These are phyloP conservation scores for Colletotrichum shisoi DNA, from an alignment of 2,329 filamentous ascomycete species.

Conservation along the genomic window DNA sequence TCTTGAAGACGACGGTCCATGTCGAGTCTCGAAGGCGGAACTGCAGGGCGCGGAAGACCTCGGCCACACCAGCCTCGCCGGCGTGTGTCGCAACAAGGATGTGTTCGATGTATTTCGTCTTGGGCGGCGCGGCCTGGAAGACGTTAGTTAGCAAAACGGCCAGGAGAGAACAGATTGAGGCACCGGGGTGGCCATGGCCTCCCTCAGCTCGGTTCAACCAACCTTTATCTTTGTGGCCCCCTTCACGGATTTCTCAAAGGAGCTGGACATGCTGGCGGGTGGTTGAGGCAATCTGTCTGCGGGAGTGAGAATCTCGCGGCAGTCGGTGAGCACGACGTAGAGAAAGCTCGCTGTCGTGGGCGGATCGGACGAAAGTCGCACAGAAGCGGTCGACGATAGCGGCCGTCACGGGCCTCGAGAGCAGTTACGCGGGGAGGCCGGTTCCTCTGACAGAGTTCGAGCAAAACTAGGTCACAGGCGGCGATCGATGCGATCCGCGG, in stretches of 20 bases:
- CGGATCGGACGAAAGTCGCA: slow-evolving; percentile 37
- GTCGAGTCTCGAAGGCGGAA: slow-evolving; percentile 91
- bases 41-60: slow-evolving; percentile 92
- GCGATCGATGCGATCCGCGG: not conserved
- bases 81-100: slow-evolving; percentile 95
- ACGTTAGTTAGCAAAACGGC: slow-evolving; percentile 37
- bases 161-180: slow-evolving; percentile 13
- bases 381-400: slow-evolving; percentile 4
- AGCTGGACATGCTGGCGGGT: slow-evolving; percentile 72
- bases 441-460: not conserved
- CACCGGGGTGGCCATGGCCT: slow-evolving; percentile 3
- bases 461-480: not conserved
- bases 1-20: slow-evolving; percentile 99
- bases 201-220: slow-evolving; percentile 12
- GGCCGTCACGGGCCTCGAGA: slow-evolving; percentile 34
- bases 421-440: not conserved
- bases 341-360: slow-evolving; percentile 24
- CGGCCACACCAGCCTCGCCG: slow-evolving; percentile 91
- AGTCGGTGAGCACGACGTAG: slow-evolving; percentile 39
- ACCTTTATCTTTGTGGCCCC: slow-evolving; percentile 98
- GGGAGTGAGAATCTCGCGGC: slow-evolving; percentile 13
- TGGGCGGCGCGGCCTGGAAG: slow-evolving; percentile 73
- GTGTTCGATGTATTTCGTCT: slow-evolving; percentile 99
- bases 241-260: slow-evolving; percentile 99
- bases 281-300: slow-evolving; percentile 9